These are phyloP conservation scores for Harrya chromipes DNA, from an alignment of 768 basidiomycete genomes.

Conservation along the genomic window DNA sequence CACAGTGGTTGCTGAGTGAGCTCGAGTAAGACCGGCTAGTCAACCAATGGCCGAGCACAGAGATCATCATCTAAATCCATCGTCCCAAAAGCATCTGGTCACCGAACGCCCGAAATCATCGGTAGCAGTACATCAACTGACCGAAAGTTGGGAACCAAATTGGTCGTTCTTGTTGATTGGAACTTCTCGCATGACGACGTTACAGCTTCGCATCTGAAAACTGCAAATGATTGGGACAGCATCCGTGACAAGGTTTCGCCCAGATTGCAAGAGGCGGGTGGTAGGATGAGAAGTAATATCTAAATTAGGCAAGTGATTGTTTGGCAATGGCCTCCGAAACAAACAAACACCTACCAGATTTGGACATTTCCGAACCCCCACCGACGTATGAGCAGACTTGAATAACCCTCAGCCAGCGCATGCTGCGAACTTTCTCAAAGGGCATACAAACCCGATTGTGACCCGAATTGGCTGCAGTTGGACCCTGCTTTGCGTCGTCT, in stretches of 20 bases:
- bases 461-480: background rate
- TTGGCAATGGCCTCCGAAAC: conserved; percentile 28
- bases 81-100: background rate
- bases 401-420: conserved; percentile 1
- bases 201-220: too few species aligned
- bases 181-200: too few species aligned
- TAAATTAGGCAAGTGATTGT: conserved; percentile 13
- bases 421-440: conserved; percentile 1
- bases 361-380: background rate
- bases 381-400: conserved; percentile 5
- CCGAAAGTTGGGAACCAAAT: too few species aligned
- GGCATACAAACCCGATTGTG: background rate
- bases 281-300: background rate
- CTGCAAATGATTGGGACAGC: too few species aligned
- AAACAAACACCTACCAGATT: conserved; percentile 27
- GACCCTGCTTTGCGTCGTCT: background rate
- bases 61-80: background rate
- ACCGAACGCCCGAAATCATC: background rate
- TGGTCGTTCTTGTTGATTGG: too few species aligned
- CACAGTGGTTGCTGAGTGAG: conserved; percentile 3
- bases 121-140: too few species aligned
- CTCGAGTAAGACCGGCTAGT: background rate
- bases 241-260: too few species aligned
- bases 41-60: background rate
- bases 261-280: too few species aligned